Base-by-base conservation (phyloP, 2,329 filamentous ascomycete genomes). In the Cercospora sesami region DNA sequence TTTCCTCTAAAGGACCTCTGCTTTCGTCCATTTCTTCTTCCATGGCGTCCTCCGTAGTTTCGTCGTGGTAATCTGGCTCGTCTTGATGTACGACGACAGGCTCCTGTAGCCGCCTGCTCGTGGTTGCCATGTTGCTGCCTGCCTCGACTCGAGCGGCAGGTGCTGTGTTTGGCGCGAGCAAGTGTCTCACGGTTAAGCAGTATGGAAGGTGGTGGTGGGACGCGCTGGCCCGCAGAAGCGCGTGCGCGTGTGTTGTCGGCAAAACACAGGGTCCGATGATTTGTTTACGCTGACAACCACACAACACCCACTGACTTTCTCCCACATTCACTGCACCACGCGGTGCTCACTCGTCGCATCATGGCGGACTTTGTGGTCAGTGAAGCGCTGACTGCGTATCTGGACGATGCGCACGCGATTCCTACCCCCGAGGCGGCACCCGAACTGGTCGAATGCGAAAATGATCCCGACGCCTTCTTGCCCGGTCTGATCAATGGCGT, bases 351-450 rank as follows among this genome's bases (percentile, higher is more conserved):
- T 28, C 39, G 60, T 72, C 73, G 73, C 77, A 90, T 85, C 77
- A 91, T 91, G 83, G 85, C 86, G 74, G 87, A 90, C 77, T 99
- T 99, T 83, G 92, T 98, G 80, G 92, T 99, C 81, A 97, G 97
- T 80, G 91, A 97, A 83, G 93, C 93, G 73, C 90, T 98, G 80
- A 97, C 97, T 85, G 88, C 92, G 79, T 99, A 97, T 82, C 92
- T 97, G 87, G 96, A 93, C 81, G 94, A 98, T 79, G 94, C 95
- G 8, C 85, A 89, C 57, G 87, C 88, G 45, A 91, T 98, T 65
- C 85, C 91, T 7, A 97, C 94, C 2, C 90, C 91, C 53, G 94
- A 98, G 79, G 95, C 94, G 65, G 91, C 95, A 74, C 81, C 89
- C 55, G 87, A 91, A 68, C 87, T 99, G 21, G 86, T 93, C 75